Conservation (phyloP, 2,329 filamentous ascomycete genomes). For the Camillea tinctor region DNA sequence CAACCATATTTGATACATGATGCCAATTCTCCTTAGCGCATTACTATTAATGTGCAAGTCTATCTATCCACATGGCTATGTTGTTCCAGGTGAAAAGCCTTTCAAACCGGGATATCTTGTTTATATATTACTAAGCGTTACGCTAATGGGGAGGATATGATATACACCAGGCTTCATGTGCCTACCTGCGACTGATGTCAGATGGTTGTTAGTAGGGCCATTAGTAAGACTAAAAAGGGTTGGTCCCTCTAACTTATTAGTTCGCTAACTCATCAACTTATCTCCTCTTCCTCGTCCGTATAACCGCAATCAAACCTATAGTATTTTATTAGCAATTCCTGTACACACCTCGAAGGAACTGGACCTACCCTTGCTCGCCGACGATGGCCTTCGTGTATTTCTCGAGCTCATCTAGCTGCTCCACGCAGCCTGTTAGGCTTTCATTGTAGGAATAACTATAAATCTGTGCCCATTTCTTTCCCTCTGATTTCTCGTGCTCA, state of each 20-base stretch:
- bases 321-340: constrained; percentile 7
- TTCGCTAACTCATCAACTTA: background rate
- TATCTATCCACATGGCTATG: background rate
- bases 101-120: background rate
- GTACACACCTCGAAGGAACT: background rate
- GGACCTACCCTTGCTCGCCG: constrained; percentile 49
- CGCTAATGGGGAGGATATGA: background rate
- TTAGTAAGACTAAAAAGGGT: background rate
- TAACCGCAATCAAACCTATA: constrained; percentile 37
- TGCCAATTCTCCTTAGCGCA: background rate
- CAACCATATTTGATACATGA: background rate
- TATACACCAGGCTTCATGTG: background rate
- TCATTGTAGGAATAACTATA: constrained; percentile 56
- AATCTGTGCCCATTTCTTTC: constrained; percentile 53
- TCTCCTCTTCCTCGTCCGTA: constrained; percentile 6
- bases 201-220: background rate
- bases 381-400: constrained; percentile 57
- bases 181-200: background rate
- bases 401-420: constrained; percentile 53
- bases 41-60: background rate
- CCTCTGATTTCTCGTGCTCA: constrained; percentile 32
- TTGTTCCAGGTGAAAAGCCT: background rate
- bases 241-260: background rate
- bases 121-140: background rate
- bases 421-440: constrained; percentile 53